phyloP scores from a whole-genome alignment of 345 rosid species.

The Salix viminalis region DNA sequence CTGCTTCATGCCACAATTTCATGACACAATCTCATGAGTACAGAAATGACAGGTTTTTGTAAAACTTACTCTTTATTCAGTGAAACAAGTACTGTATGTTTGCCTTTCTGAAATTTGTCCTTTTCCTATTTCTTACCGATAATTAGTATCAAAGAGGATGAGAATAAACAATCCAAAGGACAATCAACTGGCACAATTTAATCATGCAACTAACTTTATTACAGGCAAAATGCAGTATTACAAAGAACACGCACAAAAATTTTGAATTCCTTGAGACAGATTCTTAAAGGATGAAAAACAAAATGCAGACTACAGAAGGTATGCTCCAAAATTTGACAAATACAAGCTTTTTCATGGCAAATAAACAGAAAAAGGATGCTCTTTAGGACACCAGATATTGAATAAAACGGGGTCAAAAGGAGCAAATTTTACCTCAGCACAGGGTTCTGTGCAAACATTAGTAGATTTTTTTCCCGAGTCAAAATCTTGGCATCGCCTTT shows the following conservation, averaged over 20 bases:
- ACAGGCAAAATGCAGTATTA: not conserved
- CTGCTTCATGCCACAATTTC: not conserved
- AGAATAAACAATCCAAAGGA: not conserved
- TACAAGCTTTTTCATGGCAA: not conserved
- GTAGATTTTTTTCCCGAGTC: conserved; percentile 25
- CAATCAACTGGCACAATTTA: not conserved
- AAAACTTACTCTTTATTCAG: not conserved
- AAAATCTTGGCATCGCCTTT: conserved; percentile 33
- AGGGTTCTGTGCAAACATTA: conserved; percentile 13
- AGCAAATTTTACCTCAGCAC: conserved; percentile 42
- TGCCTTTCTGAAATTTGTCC: not conserved
- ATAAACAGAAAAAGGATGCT: not conserved
- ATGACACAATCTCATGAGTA: not conserved
- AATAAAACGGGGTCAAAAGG: not conserved
- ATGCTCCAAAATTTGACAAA: not conserved
- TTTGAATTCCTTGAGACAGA: not conserved
- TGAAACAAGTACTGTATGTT: not conserved
- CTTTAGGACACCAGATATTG: not conserved
- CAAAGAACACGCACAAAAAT: not conserved
- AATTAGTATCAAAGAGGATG: not conserved
- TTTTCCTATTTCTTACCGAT: not conserved
- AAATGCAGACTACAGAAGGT: not conserved
- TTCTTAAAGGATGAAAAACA: not conserved
- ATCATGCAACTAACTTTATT: not conserved
- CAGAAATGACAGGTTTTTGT: not conserved